A percentile compares a stretch with the other conserved stretches of the same genome.
phyloP scores from a whole-genome alignment of 768 basidiomycete species.

The Butyriboletus loyo region DNA sequence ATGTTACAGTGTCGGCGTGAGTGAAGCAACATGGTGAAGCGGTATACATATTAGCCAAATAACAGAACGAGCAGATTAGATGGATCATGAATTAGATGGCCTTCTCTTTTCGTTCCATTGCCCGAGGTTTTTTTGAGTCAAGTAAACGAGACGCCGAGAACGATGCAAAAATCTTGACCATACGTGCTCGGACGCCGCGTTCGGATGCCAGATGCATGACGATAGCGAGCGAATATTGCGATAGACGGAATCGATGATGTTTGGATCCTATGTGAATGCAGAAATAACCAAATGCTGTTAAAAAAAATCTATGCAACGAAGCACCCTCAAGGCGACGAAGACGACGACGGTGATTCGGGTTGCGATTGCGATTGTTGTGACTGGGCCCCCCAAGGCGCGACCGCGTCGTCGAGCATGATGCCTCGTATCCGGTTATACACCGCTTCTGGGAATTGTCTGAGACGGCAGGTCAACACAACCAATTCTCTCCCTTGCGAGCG shows the following conservation, averaged over 20 bases:
- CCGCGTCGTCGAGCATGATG: slow-evolving; percentile 70
- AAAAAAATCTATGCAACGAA: background rate
- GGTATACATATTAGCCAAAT: background rate
- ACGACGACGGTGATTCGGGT: background rate
- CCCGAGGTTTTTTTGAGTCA: background rate
- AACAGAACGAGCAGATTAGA: background rate
- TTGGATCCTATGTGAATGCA: background rate
- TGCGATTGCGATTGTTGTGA: slow-evolving; percentile 13
- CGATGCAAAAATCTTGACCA: background rate
- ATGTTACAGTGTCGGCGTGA: background rate
- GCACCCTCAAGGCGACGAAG: background rate
- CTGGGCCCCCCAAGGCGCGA: slow-evolving; percentile 39
- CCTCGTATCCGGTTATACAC: slow-evolving; percentile 79
- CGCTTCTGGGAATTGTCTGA: slow-evolving; percentile 71
- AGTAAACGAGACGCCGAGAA: background rate
- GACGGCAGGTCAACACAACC: background rate
- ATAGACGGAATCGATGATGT: too few relatives aligned
- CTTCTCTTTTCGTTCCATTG: background rate
- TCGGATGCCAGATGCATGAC: background rate
- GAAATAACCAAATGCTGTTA: background rate
- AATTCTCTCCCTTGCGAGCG: too few relatives aligned
- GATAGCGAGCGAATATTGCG: background rate
- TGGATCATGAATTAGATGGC: background rate
- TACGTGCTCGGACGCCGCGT: background rate
- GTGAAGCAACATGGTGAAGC: background rate